Evolutionary conservation across 176 grass and related monocot genomes (phyloP).

Genomic region (Avena eriantha): DNA sequence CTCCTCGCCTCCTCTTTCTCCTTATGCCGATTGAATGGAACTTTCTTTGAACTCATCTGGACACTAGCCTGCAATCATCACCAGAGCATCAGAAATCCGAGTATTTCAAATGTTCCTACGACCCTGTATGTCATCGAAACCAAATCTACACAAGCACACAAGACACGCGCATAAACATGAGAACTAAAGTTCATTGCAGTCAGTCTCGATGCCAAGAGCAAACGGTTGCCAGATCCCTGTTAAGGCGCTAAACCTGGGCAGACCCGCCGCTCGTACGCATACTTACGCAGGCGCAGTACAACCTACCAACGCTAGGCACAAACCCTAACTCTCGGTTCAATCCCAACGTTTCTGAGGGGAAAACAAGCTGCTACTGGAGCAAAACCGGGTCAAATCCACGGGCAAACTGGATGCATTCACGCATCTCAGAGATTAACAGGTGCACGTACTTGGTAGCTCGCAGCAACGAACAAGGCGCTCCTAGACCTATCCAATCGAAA

Average conservation of each 20-base stretch:
- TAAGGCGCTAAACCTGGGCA: background rate
- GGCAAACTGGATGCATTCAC: conserved; percentile 1
- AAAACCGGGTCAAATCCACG: background rate
- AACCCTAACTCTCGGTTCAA: background rate
- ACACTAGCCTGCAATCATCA: conserved; percentile 33
- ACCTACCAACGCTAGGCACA: background rate
- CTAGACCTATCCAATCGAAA: background rate
- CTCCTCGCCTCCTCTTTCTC: conserved; percentile 97
- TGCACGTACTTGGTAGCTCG: background rate
- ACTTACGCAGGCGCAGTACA: background rate
- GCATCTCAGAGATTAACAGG: background rate
- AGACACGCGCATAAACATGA: background rate
- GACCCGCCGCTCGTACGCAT: background rate
- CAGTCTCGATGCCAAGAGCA: conserved; percentile 8
- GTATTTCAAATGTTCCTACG: background rate
- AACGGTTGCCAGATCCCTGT: background rate
- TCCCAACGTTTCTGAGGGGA: background rate
- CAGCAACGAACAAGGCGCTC: background rate
- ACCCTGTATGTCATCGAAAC: background rate
- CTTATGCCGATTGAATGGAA: conserved; percentile 82
- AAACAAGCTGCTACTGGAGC: background rate
- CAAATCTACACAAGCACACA: background rate
- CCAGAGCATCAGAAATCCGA: conserved; percentile 30
- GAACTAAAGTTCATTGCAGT: background rate
- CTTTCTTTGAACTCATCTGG: conserved; percentile 86